These are phyloP conservation scores for Hawksworthiomyces lignivorus DNA, from an alignment of 2,329 filamentous ascomycete species.

Conservation along the genomic window DNA sequence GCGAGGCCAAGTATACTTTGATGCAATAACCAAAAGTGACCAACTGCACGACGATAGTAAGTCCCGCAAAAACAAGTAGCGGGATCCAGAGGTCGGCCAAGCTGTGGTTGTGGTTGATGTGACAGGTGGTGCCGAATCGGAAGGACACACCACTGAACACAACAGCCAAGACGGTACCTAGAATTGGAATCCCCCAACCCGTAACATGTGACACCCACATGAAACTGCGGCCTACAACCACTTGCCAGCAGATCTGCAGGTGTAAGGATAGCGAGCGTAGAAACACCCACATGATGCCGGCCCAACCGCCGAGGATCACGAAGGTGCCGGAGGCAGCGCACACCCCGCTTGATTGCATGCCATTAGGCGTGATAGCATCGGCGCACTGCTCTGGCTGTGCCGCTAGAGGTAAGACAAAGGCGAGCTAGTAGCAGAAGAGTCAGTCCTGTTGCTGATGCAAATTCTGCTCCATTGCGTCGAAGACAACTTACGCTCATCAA, in stretches of 20 bases:
- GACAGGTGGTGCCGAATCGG: conserved; percentile 84
- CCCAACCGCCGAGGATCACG: conserved; percentile 77
- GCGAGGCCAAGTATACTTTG: conserved; percentile 83
- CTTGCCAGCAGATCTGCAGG: conserved; percentile 96
- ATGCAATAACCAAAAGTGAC: conserved; percentile 87
- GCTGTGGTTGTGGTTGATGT: conserved; percentile 85
- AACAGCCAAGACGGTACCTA: conserved; percentile 69
- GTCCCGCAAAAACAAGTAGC: conserved; percentile 66
- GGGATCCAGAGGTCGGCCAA: conserved; percentile 87
- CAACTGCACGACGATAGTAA: conserved; percentile 74
- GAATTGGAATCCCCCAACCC: conserved; percentile 76
- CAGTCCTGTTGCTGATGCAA: too few species aligned
- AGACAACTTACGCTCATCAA: conserved; percentile 77
- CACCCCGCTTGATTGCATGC: conserved; percentile 73
- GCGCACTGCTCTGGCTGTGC: conserved; percentile 74
- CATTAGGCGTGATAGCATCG: conserved; percentile 85
- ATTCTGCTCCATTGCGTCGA: too few species aligned
- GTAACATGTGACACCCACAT: conserved; percentile 75
- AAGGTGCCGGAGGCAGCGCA: conserved; percentile 87
- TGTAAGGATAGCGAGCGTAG: conserved; percentile 85
- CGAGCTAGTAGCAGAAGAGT: conserved; percentile 50
- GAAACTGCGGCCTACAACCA: conserved; percentile 78
- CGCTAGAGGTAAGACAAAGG: conserved; percentile 82
- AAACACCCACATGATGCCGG: conserved; percentile 83
- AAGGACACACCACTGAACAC: conserved; percentile 88